phyloP scores from a whole-genome alignment of 768 basidiomycete species.

The Lyophyllum atratum region DNA sequence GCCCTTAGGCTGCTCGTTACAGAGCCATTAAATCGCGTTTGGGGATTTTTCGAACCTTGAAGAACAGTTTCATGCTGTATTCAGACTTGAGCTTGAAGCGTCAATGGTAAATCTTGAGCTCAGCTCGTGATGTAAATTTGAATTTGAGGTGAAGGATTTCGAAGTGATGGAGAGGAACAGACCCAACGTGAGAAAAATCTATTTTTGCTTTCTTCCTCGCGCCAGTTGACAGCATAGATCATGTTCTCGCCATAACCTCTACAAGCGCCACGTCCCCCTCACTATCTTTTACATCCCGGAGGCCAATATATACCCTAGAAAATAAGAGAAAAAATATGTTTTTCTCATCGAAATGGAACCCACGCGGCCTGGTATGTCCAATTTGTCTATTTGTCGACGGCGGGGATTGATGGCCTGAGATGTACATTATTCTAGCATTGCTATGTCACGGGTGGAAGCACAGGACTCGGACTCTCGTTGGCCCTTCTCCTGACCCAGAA shows the following conservation, averaged over 20 bases:
- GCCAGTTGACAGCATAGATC: not conserved
- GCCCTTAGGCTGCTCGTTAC: no score
- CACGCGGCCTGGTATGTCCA: conserved; percentile 42
- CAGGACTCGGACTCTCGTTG: conserved; percentile 78
- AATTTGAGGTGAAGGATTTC: no score
- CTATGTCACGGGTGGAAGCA: conserved; percentile 83
- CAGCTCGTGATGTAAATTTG: no score
- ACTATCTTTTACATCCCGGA: not conserved
- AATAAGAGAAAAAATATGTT: conserved; percentile 14
- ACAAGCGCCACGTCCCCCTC: not conserved
- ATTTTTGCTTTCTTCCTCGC: not conserved
- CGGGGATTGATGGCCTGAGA: not conserved
- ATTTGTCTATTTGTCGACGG: not conserved
- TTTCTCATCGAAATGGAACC: conserved; percentile 48
- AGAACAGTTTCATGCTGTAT: no score
- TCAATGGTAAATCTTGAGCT: no score
- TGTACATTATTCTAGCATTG: conserved; percentile 57
- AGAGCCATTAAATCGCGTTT: no score
- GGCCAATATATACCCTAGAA: not conserved
- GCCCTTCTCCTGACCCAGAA: conserved; percentile 62
- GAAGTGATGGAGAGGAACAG: no score
- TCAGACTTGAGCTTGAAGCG: no score
- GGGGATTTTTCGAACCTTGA: no score
- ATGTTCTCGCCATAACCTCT: not conserved
- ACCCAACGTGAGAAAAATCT: not conserved